Percentiles rank a stretch among this genome's conserved stretches.
phyloP scores from a whole-genome alignment of 148 eudicot species.

The Simmondsia chinensis region DNA sequence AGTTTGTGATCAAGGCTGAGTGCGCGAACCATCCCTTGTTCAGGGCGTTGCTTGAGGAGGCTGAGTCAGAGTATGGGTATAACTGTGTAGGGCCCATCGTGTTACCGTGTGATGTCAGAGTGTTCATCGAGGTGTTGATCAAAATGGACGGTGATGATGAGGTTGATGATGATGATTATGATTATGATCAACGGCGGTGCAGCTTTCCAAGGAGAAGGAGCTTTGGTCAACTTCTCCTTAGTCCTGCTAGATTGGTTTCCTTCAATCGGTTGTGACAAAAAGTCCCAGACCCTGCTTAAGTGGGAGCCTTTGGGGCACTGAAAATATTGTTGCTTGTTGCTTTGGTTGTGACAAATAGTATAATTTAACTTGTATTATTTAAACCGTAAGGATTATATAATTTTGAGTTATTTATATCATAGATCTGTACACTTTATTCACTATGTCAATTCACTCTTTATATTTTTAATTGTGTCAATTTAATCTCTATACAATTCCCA shows the following conservation, averaged over 20 bases:
- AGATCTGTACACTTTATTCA: too few species aligned
- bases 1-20: slow-evolving; percentile 53
- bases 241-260: slow-evolving; percentile 14
- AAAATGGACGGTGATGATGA: slow-evolving; percentile 30
- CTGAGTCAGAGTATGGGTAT: slow-evolving; percentile 57
- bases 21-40: slow-evolving; percentile 55
- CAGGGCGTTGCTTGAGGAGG: slow-evolving; percentile 52
- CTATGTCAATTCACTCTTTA: too few species aligned
- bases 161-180: not conserved
- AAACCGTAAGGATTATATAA: too few species aligned
- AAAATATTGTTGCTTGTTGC: too few species aligned
- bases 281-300: too few species aligned
- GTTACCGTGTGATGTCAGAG: slow-evolving; percentile 60
- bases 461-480: too few species aligned
- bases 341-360: too few species aligned
- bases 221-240: slow-evolving; percentile 31
- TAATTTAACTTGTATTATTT: too few species aligned
- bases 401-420: too few species aligned
- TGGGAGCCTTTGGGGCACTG: too few species aligned
- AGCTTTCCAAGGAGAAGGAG: slow-evolving; percentile 8
- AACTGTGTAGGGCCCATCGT: slow-evolving; percentile 46
- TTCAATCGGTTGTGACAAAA: too few species aligned
- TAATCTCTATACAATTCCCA: too few species aligned
- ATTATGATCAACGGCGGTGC: slow-evolving; percentile 4
- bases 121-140: slow-evolving; percentile 35